A percentile compares a stretch with the other conserved stretches of the same genome.
Evolutionary conservation across 495 filamentous ascomycete species (phyloP).

Genomic region (Penicillium antarcticum): DNA sequence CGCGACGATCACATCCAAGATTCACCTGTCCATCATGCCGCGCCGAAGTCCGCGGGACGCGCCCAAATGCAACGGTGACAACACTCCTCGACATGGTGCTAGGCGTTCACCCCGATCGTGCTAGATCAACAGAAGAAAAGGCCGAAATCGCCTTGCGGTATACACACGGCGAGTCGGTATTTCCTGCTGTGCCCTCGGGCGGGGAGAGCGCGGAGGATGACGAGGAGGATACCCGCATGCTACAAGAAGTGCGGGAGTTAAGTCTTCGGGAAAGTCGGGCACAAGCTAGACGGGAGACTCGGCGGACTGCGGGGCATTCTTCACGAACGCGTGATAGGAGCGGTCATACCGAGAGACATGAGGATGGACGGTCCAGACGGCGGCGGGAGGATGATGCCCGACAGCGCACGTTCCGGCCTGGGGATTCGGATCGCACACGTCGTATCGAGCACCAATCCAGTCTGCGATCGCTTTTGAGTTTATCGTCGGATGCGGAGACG

Average conservation of each 20-base stretch:
- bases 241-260: constrained; percentile 66
- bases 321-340: constrained; percentile 12
- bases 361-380: constrained; percentile 38
- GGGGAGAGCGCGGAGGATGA: constrained; percentile 35
- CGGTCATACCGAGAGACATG: constrained; percentile 26
- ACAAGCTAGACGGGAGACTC: constrained; percentile 32
- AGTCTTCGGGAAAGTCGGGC: constrained; percentile 63
- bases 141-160: constrained; percentile 67
- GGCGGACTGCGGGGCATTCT: constrained; percentile 21
- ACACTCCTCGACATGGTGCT: constrained; percentile 78
- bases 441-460: constrained; percentile 83
- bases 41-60: constrained; percentile 75
- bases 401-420: constrained; percentile 13
- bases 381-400: constrained; percentile 45
- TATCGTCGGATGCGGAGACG: constrained; percentile 68
- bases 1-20: constrained; percentile 41
- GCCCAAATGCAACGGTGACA: constrained; percentile 78
- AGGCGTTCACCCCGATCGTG: constrained; percentile 68
- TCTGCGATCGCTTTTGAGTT: constrained; percentile 74
- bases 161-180: constrained; percentile 72
- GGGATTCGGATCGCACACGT: constrained; percentile 30
- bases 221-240: constrained; percentile 63
- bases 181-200: constrained; percentile 17
- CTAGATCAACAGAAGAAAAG: constrained; percentile 64
- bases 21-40: constrained; percentile 94